These are phyloP conservation scores for Penicillium goetzii DNA, from an alignment of 495 filamentous ascomycete genomes.

Conservation along the genomic window DNA sequence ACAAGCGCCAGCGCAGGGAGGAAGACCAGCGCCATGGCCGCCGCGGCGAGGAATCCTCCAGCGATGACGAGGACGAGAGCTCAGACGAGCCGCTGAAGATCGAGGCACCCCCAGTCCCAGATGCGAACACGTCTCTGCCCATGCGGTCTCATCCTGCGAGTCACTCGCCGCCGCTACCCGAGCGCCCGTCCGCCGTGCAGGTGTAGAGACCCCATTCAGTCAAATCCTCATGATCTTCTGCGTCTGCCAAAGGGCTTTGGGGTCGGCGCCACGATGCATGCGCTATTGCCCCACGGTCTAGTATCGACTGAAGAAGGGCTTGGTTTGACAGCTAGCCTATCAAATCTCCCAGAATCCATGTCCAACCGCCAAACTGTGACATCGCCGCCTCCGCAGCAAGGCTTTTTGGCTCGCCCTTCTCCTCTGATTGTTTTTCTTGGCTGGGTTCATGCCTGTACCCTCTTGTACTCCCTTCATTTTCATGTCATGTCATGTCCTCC, in stretches of 20 bases:
- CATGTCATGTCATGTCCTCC: neutral
- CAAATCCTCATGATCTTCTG: neutral
- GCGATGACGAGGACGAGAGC: slow-evolving; percentile 45
- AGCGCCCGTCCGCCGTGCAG: slow-evolving; percentile 19
- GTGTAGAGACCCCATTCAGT: slow-evolving; percentile 10
- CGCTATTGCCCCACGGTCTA: neutral
- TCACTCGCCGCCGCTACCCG: slow-evolving; percentile 19
- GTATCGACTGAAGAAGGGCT: neutral
- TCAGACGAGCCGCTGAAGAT: slow-evolving; percentile 40
- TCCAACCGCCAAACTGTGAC: neutral
- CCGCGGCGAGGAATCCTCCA: slow-evolving; percentile 40
- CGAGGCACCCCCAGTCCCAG: slow-evolving; percentile 33
- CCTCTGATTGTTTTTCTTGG: neutral
- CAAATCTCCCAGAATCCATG: neutral
- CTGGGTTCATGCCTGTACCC: slow-evolving; percentile 6
- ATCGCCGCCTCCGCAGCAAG: neutral
- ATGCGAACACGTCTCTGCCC: slow-evolving; percentile 23
- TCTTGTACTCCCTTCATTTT: neutral
- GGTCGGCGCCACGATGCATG: neutral
- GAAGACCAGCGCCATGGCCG: slow-evolving; percentile 40
- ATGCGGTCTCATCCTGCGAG: slow-evolving; percentile 23
- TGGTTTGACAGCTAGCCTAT: neutral
- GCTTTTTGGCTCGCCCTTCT: neutral
- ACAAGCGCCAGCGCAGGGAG: slow-evolving; percentile 40
- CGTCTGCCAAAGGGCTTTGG: neutral